Evolutionary conservation across 257 asterid species (phyloP), one percentile per base, ranked within the genome.

Genomic region (Gardenia jasminoides): DNA sequence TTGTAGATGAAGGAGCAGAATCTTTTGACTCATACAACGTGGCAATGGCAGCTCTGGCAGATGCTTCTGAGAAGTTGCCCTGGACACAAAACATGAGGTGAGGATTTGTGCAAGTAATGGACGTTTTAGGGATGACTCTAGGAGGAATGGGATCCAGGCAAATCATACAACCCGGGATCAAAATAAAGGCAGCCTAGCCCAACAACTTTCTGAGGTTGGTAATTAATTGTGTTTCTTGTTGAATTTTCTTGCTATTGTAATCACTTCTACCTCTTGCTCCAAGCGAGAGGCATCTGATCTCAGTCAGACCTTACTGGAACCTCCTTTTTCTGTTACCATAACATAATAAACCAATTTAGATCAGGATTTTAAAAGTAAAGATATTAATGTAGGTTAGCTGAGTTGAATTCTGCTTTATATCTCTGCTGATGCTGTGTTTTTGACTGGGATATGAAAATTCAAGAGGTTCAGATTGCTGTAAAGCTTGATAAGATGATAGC

Each of bases 1-100:
- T 92, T 84, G 97, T 91, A 10, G 94, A 93, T 70, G 94, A 91
- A 84, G 98, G 97, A 80, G 93, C 94, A 4, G 92, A 88, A 80
- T 84, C 99, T 36, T 83, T 80, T n/a, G 90, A 89, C 8, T 81
- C 92, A 36, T 93, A 90, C 71, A 80, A 74, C 75, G 88, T 85
- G 4, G 96, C 97, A 64, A 80, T 90, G 89, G 89, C 88, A 88
- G 97, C 97, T 84, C 76, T 96, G 80, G 91, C 76, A 46, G 96
- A 90, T 78, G 99, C 98, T 88, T 82, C 91, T 33, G 85, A 84
- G 77, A 91, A 86, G 91, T 93, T 86, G 68, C 89, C 71, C 77
- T 70, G 28, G 91, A 86, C 44, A 67, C 84, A 76, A 92, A 84
- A 85, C 87, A 83, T 69, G 93, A 91, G 56, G 94, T 92, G 77